Percentiles rank a stretch among this genome's conserved stretches.
Evolutionary conservation across 2,329 filamentous ascomycete species (phyloP).

Genomic region (Catunica adiposa): DNA sequence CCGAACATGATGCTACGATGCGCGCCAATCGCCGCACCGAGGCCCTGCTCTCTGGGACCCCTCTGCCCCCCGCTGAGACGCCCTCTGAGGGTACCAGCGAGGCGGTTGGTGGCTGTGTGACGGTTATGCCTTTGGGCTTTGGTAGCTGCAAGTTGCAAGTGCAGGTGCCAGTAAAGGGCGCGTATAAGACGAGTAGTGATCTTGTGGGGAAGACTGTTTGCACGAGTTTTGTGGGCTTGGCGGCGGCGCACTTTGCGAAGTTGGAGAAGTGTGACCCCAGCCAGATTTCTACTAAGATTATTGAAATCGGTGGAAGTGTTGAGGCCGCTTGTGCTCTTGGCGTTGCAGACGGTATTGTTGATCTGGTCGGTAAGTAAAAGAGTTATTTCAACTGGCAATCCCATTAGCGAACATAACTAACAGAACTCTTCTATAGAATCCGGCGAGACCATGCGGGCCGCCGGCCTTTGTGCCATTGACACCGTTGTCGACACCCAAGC

Average conservation of each 20-base stretch:
- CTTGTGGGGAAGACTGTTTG: constrained; percentile 85
- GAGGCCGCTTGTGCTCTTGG: constrained; percentile 92
- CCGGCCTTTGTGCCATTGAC: constrained; percentile 82
- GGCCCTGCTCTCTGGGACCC: constrained; percentile 26
- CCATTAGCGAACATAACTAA: neutral
- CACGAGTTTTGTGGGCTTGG: constrained; percentile 81
- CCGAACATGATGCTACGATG: constrained; percentile 63
- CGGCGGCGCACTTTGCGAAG: constrained; percentile 66
- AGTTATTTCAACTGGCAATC: neutral
- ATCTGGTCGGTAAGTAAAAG: constrained; percentile 76
- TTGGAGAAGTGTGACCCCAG: constrained; percentile 42
- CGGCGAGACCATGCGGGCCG: constrained; percentile 93
- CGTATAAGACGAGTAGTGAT: constrained; percentile 51
- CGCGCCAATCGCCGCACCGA: constrained; percentile 31
- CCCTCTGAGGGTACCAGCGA: constrained; percentile 24
- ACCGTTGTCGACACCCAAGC: constrained; percentile 81
- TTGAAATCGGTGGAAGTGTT: constrained; percentile 89
- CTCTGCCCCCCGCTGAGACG: constrained; percentile 4
- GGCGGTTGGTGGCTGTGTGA: constrained; percentile 50
- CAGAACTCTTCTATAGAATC: constrained; percentile 47
- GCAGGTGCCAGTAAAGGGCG: constrained; percentile 82
- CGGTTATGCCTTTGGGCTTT: constrained; percentile 80
- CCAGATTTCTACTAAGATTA: constrained; percentile 56
- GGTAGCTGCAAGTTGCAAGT: constrained; percentile 86
- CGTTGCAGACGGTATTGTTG: constrained; percentile 91